These are phyloP conservation scores for Globisporangium sylvaticum DNA, from an alignment of 352 stramenopile species.

Conservation along the genomic window DNA sequence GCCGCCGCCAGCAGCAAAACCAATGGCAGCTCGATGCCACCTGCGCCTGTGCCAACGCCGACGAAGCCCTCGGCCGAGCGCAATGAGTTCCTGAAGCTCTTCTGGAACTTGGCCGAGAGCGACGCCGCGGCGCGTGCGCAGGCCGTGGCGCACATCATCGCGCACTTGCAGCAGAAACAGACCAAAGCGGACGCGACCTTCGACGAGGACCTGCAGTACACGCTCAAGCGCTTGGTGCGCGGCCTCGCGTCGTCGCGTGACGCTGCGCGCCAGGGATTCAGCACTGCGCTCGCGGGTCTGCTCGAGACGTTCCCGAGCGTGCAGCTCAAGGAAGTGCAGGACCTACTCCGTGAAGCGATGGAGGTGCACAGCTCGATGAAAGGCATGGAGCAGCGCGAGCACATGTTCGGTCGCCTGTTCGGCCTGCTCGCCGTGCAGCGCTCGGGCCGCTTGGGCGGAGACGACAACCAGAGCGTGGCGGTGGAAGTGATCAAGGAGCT, in stretches of 20 bases:
- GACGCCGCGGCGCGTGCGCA: conserved; percentile 51
- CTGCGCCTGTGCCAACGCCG: not conserved
- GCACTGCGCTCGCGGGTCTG: conserved; percentile 72
- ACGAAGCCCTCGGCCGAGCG: conserved; percentile 26
- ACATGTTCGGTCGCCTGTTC: conserved; percentile 90
- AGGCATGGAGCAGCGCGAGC: conserved; percentile 89
- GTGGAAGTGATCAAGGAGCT: conserved; percentile 40
- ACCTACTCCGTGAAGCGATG: conserved; percentile 70
- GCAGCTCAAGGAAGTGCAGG: conserved; percentile 45
- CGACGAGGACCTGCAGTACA: conserved; percentile 78
- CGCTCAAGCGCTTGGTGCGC: conserved; percentile 88
- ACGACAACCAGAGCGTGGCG: conserved; percentile 30
- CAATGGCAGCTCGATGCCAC: not conserved
- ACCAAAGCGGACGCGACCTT: conserved; percentile 22
- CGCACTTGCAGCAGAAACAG: conserved; percentile 34
- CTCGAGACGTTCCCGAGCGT: conserved; percentile 47
- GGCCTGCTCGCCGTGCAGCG: conserved; percentile 80
- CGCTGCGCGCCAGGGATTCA: conserved; percentile 87
- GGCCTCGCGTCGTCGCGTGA: conserved; percentile 87
- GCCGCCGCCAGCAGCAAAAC: not conserved
- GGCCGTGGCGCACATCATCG: conserved; percentile 57
- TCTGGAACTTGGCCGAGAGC: conserved; percentile 82
- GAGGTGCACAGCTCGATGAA: conserved; percentile 84
- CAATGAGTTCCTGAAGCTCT: conserved; percentile 85
- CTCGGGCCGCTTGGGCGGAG: conserved; percentile 52